Evolutionary conservation across 306 rosid species (phyloP), one percentile per base, ranked within the genome.

Genomic region (Dalbergia cultrata): DNA sequence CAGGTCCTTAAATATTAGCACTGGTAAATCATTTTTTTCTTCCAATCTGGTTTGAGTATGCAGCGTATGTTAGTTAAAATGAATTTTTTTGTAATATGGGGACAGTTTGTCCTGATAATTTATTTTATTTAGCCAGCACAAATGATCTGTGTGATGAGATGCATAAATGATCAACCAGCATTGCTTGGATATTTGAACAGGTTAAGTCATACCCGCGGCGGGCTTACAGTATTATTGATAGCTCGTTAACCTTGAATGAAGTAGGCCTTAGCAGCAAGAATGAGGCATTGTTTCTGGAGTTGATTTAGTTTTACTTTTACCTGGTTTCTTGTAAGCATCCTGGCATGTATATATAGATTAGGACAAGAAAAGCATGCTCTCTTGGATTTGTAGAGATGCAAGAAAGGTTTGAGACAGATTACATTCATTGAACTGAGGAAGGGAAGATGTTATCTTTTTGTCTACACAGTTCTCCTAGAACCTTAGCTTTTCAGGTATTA

Each of bases 281-380:
- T 47, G 99, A 95, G 80, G 96, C 98, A 22, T 80, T 95, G 74
- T 91, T 93, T 83, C 87, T 95, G 77, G 99, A 95, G 88, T 34
- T 87, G 78, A 87, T 93, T 68, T 85, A 88, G 85, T 37, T 37
- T 37, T 37, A 7, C 9, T 39, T 53, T 21, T 57, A 16, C 72
- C 44, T 34, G 21, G 53, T 64, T 75, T 77, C n/a, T 37, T 33
- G 70, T 45, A 14, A 65, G 84, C 63, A 57, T 57, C 41, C 9
- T 17, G 19, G 49, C 68, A 61, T 67, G 66, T 76, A 17, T 76
- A 11, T 64, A 18, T 53, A 63, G 61, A 72, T 78, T 74, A 37
- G 68, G 33, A 18, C 68, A 33, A 13, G 47, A 59, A 44, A 35
- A 22, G 16, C n/a, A 13, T 37, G 35, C 49, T 56, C 13, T 5